These are phyloP conservation scores for Talaromyces trachyspermus DNA, from an alignment of 495 filamentous ascomycete species.

Conservation along the genomic window DNA sequence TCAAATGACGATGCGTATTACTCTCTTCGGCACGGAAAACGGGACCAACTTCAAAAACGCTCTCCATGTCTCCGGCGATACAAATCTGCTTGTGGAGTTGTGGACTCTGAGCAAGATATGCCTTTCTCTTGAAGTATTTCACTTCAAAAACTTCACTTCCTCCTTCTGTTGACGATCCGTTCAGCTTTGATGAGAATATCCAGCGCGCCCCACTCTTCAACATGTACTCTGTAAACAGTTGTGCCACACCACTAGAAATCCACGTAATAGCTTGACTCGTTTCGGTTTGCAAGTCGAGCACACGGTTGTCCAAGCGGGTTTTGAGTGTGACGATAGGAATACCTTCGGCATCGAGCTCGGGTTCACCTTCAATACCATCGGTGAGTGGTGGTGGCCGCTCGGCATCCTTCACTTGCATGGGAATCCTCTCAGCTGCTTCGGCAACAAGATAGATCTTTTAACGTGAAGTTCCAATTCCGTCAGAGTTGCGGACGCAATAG, in stretches of 20 bases:
- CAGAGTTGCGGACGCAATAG: conserved; percentile 71
- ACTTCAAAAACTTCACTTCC: conserved; percentile 90
- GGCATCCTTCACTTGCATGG: conserved; percentile 65
- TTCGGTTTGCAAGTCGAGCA: conserved; percentile 82
- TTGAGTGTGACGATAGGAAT: conserved; percentile 61
- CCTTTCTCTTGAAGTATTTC: conserved; percentile 80
- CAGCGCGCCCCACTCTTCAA: conserved; percentile 69
- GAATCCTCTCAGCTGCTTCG: conserved; percentile 55
- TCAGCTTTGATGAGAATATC: conserved; percentile 85
- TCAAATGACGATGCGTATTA: conserved; percentile 94
- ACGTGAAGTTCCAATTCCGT: conserved; percentile 73
- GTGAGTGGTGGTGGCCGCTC: conserved; percentile 39
- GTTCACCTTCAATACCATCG: conserved; percentile 36
- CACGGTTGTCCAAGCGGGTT: conserved; percentile 80
- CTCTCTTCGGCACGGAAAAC: conserved; percentile 97
- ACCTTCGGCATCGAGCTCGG: conserved; percentile 39
- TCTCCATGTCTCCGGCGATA: conserved; percentile 85
- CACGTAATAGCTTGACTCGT: conserved; percentile 80
- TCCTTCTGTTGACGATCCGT: conserved; percentile 86
- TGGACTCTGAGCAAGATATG: conserved; percentile 85
- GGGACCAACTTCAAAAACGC: conserved; percentile 81
- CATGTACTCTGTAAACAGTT: conserved; percentile 76
- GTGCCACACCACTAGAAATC: conserved; percentile 74
- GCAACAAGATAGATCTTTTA: conserved; percentile 70
- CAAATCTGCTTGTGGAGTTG: conserved; percentile 97